Percentiles rank a stretch among this genome's conserved stretches.
Conservation (phyloP, 2,329 filamentous ascomycete genomes). For the Aspergillus flavus region DNA sequence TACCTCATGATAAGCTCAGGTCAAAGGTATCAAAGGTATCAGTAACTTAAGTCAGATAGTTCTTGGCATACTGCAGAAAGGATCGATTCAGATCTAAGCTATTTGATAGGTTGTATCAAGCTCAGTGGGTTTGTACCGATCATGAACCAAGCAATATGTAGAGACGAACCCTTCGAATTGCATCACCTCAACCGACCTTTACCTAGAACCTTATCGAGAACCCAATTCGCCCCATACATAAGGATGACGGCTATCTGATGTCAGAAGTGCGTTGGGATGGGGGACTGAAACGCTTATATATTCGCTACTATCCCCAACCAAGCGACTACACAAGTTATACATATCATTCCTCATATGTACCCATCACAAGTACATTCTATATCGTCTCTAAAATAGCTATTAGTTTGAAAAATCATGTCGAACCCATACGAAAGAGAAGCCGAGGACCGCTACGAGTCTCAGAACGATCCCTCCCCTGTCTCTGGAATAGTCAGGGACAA, state of each 20-base stretch:
- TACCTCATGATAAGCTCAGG: background rate
- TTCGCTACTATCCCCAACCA: background rate
- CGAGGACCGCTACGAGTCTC: constrained; percentile 31
- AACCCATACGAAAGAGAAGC: constrained; percentile 27
- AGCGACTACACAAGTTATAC: too few species aligned
- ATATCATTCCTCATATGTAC: background rate
- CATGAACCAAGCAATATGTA: background rate
- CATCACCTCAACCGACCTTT: background rate
- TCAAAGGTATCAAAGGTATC: background rate
- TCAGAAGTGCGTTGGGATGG: background rate
- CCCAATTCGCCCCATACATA: background rate
- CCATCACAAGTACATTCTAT: too few species aligned
- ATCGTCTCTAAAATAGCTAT: too few species aligned
- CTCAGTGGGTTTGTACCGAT: background rate
- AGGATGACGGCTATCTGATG: background rate
- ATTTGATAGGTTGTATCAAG: background rate
- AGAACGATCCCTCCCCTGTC: constrained; percentile 32
- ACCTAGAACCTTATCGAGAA: background rate
- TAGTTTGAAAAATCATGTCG: constrained; percentile 19
- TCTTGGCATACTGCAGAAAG: background rate
- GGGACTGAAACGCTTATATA: background rate
- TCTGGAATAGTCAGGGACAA: constrained; percentile 22
- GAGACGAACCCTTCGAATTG: background rate
- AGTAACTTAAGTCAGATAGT: background rate
- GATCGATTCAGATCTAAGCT: background rate